Percentiles rank a stretch among this genome's conserved stretches.
Conservation (phyloP, 768 basidiomycete species). For the Mycena indigotica region DNA sequence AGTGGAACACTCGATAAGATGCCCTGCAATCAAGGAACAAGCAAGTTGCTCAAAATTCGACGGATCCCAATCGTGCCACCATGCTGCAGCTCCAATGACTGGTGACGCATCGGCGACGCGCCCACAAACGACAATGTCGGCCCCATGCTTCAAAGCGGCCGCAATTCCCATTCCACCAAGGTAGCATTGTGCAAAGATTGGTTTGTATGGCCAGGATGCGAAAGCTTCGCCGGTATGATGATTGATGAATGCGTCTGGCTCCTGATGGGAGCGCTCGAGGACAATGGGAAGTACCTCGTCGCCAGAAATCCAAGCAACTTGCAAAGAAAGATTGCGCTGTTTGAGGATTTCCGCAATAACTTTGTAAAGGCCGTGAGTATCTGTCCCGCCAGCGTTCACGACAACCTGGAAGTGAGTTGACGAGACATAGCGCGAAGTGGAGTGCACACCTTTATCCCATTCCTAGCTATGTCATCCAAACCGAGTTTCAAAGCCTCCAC, state of each 20-base stretch:
- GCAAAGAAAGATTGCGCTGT: slow-evolving; percentile 4
- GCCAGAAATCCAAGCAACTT: slow-evolving; percentile 21
- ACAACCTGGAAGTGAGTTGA: slow-evolving; percentile 5
- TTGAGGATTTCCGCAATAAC: slow-evolving; percentile 10
- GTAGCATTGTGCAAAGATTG: slow-evolving; percentile 20
- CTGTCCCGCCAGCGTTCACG: slow-evolving; percentile 20
- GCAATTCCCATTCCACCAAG: slow-evolving; percentile 22
- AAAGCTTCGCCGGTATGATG: slow-evolving; percentile 12
- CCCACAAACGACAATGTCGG: slow-evolving; percentile 22
- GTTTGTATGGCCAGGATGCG: slow-evolving; percentile 19
- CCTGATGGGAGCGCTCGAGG: slow-evolving; percentile 5
- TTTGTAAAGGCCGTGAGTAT: slow-evolving; percentile 16
- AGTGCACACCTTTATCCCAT: slow-evolving; percentile 18
- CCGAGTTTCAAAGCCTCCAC: slow-evolving; percentile 13
- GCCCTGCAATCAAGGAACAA: slow-evolving; percentile 17
- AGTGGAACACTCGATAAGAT: slow-evolving; percentile 23
- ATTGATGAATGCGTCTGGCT: slow-evolving; percentile 13
- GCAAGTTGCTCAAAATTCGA: slow-evolving; percentile 18
- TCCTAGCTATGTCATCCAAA: slow-evolving; percentile 13
- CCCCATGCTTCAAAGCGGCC: slow-evolving; percentile 13
- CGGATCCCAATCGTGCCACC: slow-evolving; percentile 23
- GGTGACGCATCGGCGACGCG: slow-evolving; percentile 21
- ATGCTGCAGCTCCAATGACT: slow-evolving; percentile 20
- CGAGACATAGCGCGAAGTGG: not conserved
- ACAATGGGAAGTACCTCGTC: slow-evolving; percentile 19